Evolutionary conservation across 2,329 filamentous ascomycete species (phyloP).

Genomic region (Microcyclospora pomicola): DNA sequence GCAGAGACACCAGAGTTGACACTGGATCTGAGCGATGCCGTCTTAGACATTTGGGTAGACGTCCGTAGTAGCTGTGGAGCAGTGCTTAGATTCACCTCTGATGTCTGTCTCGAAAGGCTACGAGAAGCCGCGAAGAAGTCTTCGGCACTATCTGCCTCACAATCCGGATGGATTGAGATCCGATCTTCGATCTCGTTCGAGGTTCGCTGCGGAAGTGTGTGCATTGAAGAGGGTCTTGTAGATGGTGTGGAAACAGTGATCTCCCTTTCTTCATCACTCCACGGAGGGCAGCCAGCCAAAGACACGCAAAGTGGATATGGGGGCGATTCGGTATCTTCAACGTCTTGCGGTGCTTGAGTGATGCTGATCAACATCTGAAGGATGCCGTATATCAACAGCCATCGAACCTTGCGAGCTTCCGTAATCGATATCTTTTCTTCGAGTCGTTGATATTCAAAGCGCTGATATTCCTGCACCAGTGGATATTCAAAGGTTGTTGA

Average conservation of each 20-base stretch:
- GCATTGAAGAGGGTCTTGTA: conserved; percentile 1
- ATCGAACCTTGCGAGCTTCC: conserved; percentile 64
- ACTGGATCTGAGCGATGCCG: conserved; percentile 25
- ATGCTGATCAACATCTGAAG: conserved; percentile 59
- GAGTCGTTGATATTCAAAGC: conserved; percentile 50
- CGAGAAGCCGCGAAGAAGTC: conserved; percentile 19
- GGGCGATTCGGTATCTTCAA: conserved; percentile 41
- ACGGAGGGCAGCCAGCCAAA: conserved; percentile 27
- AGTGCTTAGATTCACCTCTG: conserved; percentile 8
- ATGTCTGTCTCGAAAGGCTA: conserved; percentile 9
- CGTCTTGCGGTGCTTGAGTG: conserved; percentile 46
- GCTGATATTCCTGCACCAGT: conserved; percentile 54
- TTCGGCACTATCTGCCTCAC: conserved; percentile 28
- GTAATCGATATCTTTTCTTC: conserved; percentile 46
- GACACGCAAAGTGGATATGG: conserved; percentile 46
- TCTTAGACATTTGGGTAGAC: conserved; percentile 15
- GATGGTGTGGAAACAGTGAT: not conserved
- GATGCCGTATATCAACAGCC: conserved; percentile 61
- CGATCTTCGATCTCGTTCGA: conserved; percentile 9
- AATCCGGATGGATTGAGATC: conserved; percentile 32
- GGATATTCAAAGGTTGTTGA: conserved; percentile 25
- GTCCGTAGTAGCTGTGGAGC: conserved; percentile 9
- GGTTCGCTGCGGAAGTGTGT: not conserved
- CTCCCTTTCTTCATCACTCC: conserved; percentile 14
- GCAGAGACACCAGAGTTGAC: conserved; percentile 13